These are phyloP conservation scores for Scenedesmus sp. DNA, from an alignment of 163 green algal species.

Conservation along the genomic window DNA sequence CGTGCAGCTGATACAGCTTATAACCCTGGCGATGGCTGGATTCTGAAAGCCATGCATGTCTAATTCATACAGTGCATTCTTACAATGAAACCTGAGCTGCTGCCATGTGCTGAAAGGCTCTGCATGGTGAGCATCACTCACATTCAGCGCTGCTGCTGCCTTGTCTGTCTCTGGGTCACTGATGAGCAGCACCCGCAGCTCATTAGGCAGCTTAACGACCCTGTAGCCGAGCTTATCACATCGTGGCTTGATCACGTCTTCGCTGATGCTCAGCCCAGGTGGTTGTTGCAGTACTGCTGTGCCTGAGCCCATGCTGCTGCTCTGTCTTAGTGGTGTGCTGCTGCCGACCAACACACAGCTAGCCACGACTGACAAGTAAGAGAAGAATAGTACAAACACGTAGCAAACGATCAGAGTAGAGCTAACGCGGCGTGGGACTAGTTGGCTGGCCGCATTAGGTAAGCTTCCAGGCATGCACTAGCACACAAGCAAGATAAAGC, in stretches of 20 bases:
- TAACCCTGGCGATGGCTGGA: neutral
- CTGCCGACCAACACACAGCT: neutral
- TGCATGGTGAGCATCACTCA: slow-evolving; percentile 58
- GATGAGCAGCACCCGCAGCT: slow-evolving; percentile 75
- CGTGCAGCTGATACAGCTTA: neutral
- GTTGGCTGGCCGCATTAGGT: neutral
- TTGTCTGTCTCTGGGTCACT: slow-evolving; percentile 83
- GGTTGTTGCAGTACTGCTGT: neutral
- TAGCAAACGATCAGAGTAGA: too few species aligned
- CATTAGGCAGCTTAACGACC: slow-evolving; percentile 75
- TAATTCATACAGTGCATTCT: neutral
- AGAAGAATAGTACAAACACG: neutral
- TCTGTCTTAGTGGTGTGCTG: neutral
- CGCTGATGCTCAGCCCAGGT: neutral
- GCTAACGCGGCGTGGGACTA: neutral
- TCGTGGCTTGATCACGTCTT: slow-evolving; percentile 59
- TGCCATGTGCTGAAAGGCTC: neutral
- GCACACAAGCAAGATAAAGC: neutral
- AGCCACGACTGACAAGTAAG: neutral
- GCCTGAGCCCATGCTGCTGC: slow-evolving; percentile 10
- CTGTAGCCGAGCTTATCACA: slow-evolving; percentile 73
- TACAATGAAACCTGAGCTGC: neutral
- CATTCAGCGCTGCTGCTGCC: slow-evolving; percentile 82
- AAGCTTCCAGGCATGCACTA: slow-evolving; percentile 15
- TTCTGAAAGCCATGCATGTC: neutral